A percentile compares a stretch with the other conserved stretches of the same genome.
Evolutionary conservation across 2,329 filamentous ascomycete genomes (phyloP).

Genomic region (Xylogone sp.): DNA sequence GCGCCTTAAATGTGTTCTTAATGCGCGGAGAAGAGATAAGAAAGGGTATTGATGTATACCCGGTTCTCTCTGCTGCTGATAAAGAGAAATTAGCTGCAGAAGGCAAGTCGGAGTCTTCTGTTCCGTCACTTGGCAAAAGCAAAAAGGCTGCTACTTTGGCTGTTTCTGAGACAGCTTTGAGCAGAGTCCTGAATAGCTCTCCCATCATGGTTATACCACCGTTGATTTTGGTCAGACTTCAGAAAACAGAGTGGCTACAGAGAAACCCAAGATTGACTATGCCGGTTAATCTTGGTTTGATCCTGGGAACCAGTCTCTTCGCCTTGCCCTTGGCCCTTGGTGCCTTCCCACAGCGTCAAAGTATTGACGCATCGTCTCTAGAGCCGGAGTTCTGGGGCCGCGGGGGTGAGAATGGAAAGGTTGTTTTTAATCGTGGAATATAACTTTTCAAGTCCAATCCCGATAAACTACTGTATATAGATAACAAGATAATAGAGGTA

Average conservation of each 20-base stretch:
- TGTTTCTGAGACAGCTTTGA: constrained; percentile 88
- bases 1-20: constrained; percentile 90
- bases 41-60: constrained; percentile 88
- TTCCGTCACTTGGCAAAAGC: constrained; percentile 77
- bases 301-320: constrained; percentile 81
- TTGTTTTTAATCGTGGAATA: constrained; percentile 97
- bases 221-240: constrained; percentile 77
- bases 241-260: constrained; percentile 79
- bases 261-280: constrained; percentile 70
- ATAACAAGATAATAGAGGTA: too few species aligned
- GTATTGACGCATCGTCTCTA: constrained; percentile 68
- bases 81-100: constrained; percentile 52
- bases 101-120: constrained; percentile 60
- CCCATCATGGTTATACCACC: constrained; percentile 97
- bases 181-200: constrained; percentile 86
- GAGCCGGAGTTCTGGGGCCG: constrained; percentile 84
- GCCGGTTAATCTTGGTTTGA: constrained; percentile 82
- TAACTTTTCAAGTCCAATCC: constrained; percentile 32
- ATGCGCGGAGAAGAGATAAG: constrained; percentile 97
- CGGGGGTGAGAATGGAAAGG: constrained; percentile 74
- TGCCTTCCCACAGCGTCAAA: constrained; percentile 89
- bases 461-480: too few species aligned
- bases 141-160: constrained; percentile 84
- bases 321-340: constrained; percentile 86
- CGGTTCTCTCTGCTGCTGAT: constrained; percentile 68